Base-by-base conservation (phyloP, 768 basidiomycete species). In the Tylopilus sp. region DNA sequence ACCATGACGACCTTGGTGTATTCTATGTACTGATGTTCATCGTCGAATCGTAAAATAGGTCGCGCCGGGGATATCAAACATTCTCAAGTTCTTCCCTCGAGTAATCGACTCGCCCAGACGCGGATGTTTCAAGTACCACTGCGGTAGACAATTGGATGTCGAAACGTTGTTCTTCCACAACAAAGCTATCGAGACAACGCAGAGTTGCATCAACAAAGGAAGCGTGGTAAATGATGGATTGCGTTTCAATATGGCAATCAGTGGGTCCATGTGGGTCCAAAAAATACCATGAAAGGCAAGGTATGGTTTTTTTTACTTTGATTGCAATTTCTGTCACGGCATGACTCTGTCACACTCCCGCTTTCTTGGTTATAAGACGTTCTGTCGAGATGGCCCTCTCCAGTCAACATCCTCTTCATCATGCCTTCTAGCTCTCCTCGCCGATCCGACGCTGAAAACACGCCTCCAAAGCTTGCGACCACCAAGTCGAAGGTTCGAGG, bases 241-340 rank as follows among this genome's bases (percentile, higher is more conserved):
- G 67, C 59, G 11, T 51, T 51, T 48, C 10, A 44, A 47, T 38
- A 12, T 11, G 22, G 55, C 56, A 55, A 52, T 53, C 41, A 48
- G 55, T 64, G 43, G 45, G 59, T 41, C 23, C 38, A 25, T 70
- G 59, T 69, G 59, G 67, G 67, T 70, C 67, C 67, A 44, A 7
- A 57, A 69, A 50, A 58, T 63, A 1, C 69, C 63, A 31, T 47
- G 28, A 11, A 36, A 55, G 59, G 67, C 48, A 56, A 65, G 45
- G 52, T 35, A 1, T 5, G 61, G 69, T 46, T 65, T 63, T 40
- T 65, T 65, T 30, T n/a, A n/a, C 17, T 13, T 50, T 56, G 67
- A 68, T 68, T 68, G 67, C 67, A 46, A 59, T 60, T 57, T 57
- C 3, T 55, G 67, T 69, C 67, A 70, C 60, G 60, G 28, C 46